Evolutionary conservation across 2,329 filamentous ascomycete genomes (phyloP).

Genomic region (Fusarium falciforme): DNA sequence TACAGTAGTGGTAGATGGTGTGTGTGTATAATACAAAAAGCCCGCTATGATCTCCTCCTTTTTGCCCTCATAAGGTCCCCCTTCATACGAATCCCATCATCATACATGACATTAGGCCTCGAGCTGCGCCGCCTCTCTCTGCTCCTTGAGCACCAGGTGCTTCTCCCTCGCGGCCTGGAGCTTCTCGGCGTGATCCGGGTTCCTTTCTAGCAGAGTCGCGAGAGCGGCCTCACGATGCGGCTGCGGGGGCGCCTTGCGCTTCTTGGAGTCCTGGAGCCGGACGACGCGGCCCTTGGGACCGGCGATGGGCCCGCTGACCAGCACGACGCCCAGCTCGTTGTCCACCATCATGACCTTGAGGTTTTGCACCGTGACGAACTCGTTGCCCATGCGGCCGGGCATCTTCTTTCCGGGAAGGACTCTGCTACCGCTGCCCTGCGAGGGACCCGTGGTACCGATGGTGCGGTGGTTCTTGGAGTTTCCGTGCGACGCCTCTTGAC

Average conservation of each 20-base stretch:
- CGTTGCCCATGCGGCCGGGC: slow-evolving; percentile 93
- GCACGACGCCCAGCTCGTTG: slow-evolving; percentile 84
- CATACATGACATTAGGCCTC: slow-evolving; percentile 28
- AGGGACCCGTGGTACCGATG: slow-evolving; percentile 89
- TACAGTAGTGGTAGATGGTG: slow-evolving; percentile 45
- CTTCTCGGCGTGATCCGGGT: slow-evolving; percentile 58
- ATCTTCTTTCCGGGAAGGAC: slow-evolving; percentile 98
- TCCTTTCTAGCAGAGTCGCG: slow-evolving; percentile 57
- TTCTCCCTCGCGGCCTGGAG: slow-evolving; percentile 61
- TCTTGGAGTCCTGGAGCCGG: slow-evolving; percentile 88
- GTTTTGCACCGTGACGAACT: slow-evolving; percentile 91
- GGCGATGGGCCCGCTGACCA: slow-evolving; percentile 87
- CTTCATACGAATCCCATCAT: slow-evolving; percentile 32
- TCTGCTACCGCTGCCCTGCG: slow-evolving; percentile 91
- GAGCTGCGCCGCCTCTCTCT: slow-evolving; percentile 50
- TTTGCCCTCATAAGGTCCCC: slow-evolving; percentile 41
- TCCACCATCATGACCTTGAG: slow-evolving; percentile 90
- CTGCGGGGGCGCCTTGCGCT: slow-evolving; percentile 73
- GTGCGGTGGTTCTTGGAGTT: slow-evolving; percentile 94
- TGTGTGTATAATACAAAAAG: slow-evolving; percentile 55
- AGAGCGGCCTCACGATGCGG: slow-evolving; percentile 61
- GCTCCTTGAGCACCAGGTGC: slow-evolving; percentile 66
- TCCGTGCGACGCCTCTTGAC: slow-evolving; percentile 93
- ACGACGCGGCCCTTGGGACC: slow-evolving; percentile 90
- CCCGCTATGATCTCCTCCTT: slow-evolving; percentile 46